Evolutionary conservation across 1,139 yeast species (phyloP), one percentile per base, ranked within the genome.

Genomic region (Kodamaea derodonti): DNA sequence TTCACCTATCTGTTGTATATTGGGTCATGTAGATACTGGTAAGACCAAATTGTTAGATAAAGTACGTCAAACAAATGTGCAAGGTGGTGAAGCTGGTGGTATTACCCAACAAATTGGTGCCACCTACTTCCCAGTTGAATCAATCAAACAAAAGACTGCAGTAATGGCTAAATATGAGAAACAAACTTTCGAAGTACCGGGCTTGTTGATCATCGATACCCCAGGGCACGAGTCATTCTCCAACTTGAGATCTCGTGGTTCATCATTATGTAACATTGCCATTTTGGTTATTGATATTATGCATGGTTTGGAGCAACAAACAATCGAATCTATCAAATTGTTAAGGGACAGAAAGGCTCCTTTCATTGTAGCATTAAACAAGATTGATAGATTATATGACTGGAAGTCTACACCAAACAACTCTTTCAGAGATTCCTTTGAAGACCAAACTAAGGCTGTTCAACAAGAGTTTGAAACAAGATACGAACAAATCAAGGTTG

Each of bases 71-170:
- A 94, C 97, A 32, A 92, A 92, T 54, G 99, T 92, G 42, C 99
- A 92, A 72, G 98, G 97, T 62, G 99, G 98, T 58, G 99, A 92
- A 71, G 99, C 98, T 38, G 99, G 99, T 72, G 99, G 99, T 73
- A 94, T 92, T 59, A 92, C 99, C 47, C 99, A 92, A 75, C 99
- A 92, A 67, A 92, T 92, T 58, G 99, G 99, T 78, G 99, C 99
- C 34, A 94, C 98, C 17, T 94, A 90, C 64, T 94, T 92, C 86
- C 98, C 98, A 40, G 90, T 92, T 50, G 95, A 84, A 23, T 87
- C 97, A 27, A 87, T 92, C 54, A 81, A 81, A 62, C 80, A 80
- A 54, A 94, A 94, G 69, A 92, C 97, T 27, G 83, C 80, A 31
- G 95, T 84, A 33, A 90, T 92, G 97, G 78, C 87, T 41, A 72